Conservation (phyloP, 805 yeast genomes). For the Nakazawaea populi region DNA sequence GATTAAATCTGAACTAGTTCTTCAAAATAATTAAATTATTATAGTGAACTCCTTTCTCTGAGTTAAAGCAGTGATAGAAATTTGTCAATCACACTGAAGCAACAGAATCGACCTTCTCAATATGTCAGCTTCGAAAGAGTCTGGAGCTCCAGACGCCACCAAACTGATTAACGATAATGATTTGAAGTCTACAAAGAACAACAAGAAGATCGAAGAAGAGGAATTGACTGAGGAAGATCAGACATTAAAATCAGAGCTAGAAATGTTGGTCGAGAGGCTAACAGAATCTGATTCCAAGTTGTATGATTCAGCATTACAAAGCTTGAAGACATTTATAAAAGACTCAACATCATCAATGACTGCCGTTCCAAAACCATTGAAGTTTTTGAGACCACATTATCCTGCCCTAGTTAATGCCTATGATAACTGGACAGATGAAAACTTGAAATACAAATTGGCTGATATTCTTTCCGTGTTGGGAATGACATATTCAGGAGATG, state of each 20-base stretch:
- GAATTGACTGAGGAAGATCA: constrained; percentile 92
- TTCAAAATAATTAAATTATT: not conserved
- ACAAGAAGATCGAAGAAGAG: constrained; percentile 48
- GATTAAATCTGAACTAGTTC: not conserved
- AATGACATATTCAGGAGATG: constrained; percentile 86
- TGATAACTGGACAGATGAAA: constrained; percentile 54
- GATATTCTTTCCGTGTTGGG: constrained; percentile 91
- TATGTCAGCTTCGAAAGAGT: constrained; percentile 7
- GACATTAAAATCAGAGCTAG: constrained; percentile 80
- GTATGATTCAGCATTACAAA: constrained; percentile 57
- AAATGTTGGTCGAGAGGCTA: constrained; percentile 76
- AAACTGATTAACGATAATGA: constrained; percentile 1
- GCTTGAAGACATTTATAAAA: constrained; percentile 71
- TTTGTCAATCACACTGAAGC: not conserved
- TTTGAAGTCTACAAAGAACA: constrained; percentile 14
- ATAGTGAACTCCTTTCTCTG: not conserved
- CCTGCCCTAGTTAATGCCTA: constrained; percentile 60
- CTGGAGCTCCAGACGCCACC: constrained; percentile 8
- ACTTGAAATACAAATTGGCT: constrained; percentile 56
- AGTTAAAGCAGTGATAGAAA: not conserved
- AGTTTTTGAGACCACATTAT: constrained; percentile 87
- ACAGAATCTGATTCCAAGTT: constrained; percentile 44
- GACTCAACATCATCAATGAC: constrained; percentile 98
- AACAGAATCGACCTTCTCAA: not conserved
- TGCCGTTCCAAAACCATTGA: constrained; percentile 98